A percentile compares a stretch with the other conserved stretches of the same genome.
Evolutionary conservation across 306 rosid genomes (phyloP).

Genomic region (Purshia tridentata): DNA sequence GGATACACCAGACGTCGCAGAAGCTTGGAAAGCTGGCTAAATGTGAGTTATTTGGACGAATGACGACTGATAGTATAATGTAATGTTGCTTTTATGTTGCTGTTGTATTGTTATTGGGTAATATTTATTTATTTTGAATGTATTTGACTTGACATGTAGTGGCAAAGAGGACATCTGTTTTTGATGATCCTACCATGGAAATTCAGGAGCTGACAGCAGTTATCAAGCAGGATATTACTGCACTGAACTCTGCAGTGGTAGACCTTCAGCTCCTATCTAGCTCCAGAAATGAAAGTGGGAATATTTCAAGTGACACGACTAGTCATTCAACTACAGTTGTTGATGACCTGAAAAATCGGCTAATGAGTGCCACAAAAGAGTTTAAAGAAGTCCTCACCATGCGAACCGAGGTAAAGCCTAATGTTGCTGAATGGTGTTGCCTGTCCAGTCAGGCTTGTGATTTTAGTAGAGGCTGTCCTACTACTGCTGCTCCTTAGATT

Average conservation of each 20-base stretch:
- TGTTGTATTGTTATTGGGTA: neutral
- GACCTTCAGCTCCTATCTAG: slow-evolving; percentile 74
- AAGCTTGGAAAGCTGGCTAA: slow-evolving; percentile 88
- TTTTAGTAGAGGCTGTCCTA: neutral
- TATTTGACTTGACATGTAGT: slow-evolving; percentile 42
- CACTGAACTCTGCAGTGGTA: slow-evolving; percentile 89
- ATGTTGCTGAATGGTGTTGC: slow-evolving; percentile 8
- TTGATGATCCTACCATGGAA: slow-evolving; percentile 87
- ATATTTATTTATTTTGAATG: slow-evolving; percentile 3
- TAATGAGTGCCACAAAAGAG: slow-evolving; percentile 91
- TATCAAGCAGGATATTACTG: slow-evolving; percentile 91
- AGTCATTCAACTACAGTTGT: slow-evolving; percentile 93
- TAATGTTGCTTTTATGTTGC: neutral
- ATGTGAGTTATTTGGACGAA: slow-evolving; percentile 44
- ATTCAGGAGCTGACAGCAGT: slow-evolving; percentile 90
- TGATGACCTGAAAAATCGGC: slow-evolving; percentile 84
- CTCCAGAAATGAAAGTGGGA: slow-evolving; percentile 68
- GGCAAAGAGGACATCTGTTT: slow-evolving; percentile 94
- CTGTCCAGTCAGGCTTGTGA: slow-evolving; percentile 1
- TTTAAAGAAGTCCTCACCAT: slow-evolving; percentile 96
- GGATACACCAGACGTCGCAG: slow-evolving; percentile 92
- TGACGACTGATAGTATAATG: neutral
- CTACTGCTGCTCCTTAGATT: neutral
- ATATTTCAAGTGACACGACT: slow-evolving; percentile 75
- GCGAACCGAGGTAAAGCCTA: slow-evolving; percentile 74